Evolutionary conservation across 1,139 yeast species (phyloP).

Genomic region (Suhomyces wounanorum): DNA sequence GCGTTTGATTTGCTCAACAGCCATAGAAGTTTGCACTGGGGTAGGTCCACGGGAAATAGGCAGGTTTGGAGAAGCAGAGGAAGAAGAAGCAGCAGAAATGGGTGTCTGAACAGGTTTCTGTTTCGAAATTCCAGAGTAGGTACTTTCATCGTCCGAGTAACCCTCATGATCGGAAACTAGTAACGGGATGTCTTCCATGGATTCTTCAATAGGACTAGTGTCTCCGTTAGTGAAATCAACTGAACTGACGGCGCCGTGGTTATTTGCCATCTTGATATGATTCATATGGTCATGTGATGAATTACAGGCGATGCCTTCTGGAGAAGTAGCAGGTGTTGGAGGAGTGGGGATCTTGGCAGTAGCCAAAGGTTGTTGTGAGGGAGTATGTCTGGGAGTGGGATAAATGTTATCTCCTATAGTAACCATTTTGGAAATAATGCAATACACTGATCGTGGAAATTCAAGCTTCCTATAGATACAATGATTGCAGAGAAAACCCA

Average conservation of each 20-base stretch:
- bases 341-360: constrained; percentile 5
- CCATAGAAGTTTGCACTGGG: constrained; percentile 11
- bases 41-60: constrained; percentile 12
- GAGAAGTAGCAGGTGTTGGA: constrained; percentile 10
- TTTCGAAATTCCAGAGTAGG: constrained; percentile 12
- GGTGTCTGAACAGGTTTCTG: constrained; percentile 4
- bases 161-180: constrained; percentile 35
- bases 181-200: constrained; percentile 28
- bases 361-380: constrained; percentile 7
- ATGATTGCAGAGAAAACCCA: neutral
- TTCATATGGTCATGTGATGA: constrained; percentile 12
- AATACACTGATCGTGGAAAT: constrained; percentile 12
- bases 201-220: constrained; percentile 12
- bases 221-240: constrained; percentile 15
- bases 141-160: constrained; percentile 29
- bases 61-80: constrained; percentile 2
- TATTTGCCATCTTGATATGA: constrained; percentile 9
- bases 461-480: constrained; percentile 9
- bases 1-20: constrained; percentile 22
- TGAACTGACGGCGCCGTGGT: constrained; percentile 1
- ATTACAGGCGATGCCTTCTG: constrained; percentile 1
- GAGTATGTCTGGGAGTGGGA: constrained; percentile 8
- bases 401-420: constrained; percentile 18
- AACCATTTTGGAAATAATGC: constrained; percentile 17
- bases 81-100: neutral